These are phyloP conservation scores for Xerocomus potaroensis DNA, from an alignment of 768 basidiomycete species.

Conservation along the genomic window DNA sequence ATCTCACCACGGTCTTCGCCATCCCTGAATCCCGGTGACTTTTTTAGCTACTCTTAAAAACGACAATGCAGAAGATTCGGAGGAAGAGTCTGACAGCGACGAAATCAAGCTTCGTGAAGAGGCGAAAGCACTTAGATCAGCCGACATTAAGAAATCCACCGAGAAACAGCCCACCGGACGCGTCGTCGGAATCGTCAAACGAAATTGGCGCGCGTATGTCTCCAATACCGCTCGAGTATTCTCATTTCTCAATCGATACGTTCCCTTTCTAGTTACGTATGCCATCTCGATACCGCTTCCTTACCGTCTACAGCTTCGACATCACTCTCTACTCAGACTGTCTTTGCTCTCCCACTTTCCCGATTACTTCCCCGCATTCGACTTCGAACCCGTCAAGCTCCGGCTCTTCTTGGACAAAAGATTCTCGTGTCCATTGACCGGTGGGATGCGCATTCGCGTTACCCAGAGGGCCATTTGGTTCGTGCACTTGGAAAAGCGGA, in stretches of 20 bases:
- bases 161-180: conserved; percentile 89
- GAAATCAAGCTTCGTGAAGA: conserved; percentile 38
- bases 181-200: conserved; percentile 87
- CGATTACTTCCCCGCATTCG: conserved; percentile 90
- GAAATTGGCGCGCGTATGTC: conserved; percentile 91
- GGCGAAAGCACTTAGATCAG: conserved; percentile 35
- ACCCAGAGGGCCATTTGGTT: conserved; percentile 97
- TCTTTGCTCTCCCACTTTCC: conserved; percentile 93
- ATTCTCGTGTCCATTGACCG: conserved; percentile 93
- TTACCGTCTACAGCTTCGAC: conserved; percentile 74
- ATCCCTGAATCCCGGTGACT: neutral
- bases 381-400: conserved; percentile 91
- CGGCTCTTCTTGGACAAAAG: conserved; percentile 83
- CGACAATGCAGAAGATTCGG: conserved; percentile 80
- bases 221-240: neutral
- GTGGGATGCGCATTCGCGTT: conserved; percentile 84
- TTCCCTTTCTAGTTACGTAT: conserved; percentile 66
- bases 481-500: conserved; percentile 87
- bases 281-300: conserved; percentile 89
- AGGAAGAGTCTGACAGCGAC: conserved; percentile 49
- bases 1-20: neutral
- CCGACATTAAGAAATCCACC: conserved; percentile 24
- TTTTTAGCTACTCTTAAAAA: conserved; percentile 70
- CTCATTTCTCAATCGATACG: conserved; percentile 1
- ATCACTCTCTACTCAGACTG: conserved; percentile 81